A percentile compares a stretch with the other conserved stretches of the same genome.
These are phyloP conservation scores for Xylariomycetidae sp. DNA, from an alignment of 2,329 filamentous ascomycete species.

Conservation along the genomic window DNA sequence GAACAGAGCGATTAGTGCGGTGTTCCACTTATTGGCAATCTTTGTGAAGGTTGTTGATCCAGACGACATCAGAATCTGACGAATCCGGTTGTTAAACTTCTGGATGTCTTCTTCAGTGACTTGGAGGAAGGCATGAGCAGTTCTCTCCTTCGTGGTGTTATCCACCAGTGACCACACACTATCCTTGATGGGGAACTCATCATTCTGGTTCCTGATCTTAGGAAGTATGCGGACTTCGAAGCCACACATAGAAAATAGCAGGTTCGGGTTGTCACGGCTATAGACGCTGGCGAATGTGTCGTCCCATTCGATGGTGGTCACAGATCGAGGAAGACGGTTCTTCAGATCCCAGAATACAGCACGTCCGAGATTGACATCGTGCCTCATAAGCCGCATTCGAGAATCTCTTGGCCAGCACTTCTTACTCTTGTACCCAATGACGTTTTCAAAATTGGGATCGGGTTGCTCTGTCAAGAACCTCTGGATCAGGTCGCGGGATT, in stretches of 20 bases:
- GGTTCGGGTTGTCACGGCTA: conserved; percentile 93
- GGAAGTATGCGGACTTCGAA: conserved; percentile 96
- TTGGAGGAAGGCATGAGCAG: conserved; percentile 93
- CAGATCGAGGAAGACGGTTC: conserved; percentile 87
- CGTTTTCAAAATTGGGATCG: conserved; percentile 98
- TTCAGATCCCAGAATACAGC: conserved; percentile 99
- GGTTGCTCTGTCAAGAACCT: conserved; percentile 97
- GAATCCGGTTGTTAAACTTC: conserved; percentile 98
- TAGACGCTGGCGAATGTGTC: conserved; percentile 98
- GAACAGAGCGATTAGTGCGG: conserved; percentile 91
- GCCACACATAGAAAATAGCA: conserved; percentile 96
- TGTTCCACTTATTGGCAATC: conserved; percentile 99
- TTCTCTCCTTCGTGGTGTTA: conserved; percentile 94
- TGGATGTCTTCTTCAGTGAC: conserved; percentile 97
- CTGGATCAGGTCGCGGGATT: conserved; percentile 93
- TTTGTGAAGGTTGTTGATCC: conserved; percentile 99
- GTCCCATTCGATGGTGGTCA: conserved; percentile 98
- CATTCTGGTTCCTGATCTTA: conserved; percentile 90
- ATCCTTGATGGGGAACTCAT: conserved; percentile 96
- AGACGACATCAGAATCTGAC: conserved; percentile 98
- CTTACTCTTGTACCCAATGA: conserved; percentile 98
- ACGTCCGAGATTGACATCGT: conserved; percentile 95
- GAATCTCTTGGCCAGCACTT: conserved; percentile 99
- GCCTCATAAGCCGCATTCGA: conserved; percentile 95
- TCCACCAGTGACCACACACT: conserved; percentile 98